phyloP scores from a whole-genome alignment of 108 stramenopile species.

The Cyclostephanos tholiformis region DNA sequence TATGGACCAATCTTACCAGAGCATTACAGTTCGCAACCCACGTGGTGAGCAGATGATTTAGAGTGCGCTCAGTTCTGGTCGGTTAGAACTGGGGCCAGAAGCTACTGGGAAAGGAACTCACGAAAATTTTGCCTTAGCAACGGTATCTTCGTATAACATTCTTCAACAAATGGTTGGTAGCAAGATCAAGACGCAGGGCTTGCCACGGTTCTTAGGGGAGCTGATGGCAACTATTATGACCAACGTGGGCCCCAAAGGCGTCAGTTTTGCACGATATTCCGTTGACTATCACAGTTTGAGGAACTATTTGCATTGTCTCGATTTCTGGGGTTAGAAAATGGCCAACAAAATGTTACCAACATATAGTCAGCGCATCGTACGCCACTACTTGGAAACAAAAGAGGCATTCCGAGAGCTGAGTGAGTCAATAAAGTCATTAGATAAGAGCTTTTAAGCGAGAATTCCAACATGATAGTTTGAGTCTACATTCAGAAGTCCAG shows the following conservation, averaged over 20 bases:
- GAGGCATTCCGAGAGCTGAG: slow-evolving; percentile 25
- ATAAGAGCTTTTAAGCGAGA: not conserved
- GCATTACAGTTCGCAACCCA: slow-evolving; percentile 73
- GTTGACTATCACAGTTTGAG: slow-evolving; percentile 84
- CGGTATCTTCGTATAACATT: slow-evolving; percentile 66
- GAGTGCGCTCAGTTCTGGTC: slow-evolving; percentile 52
- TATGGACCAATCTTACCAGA: slow-evolving; percentile 75
- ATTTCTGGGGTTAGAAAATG: slow-evolving; percentile 54
- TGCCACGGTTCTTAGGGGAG: slow-evolving; percentile 70
- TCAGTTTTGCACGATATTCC: slow-evolving; percentile 79
- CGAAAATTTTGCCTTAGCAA: slow-evolving; percentile 63
- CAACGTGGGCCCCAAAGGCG: slow-evolving; percentile 68
- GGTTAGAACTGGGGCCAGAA: slow-evolving; percentile 49
- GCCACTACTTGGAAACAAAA: slow-evolving; percentile 60
- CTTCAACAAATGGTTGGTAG: slow-evolving; percentile 64
- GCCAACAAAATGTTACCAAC: slow-evolving; percentile 53
- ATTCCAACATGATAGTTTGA: not conserved
- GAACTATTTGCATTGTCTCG: slow-evolving; percentile 72
- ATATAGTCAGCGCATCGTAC: slow-evolving; percentile 60
- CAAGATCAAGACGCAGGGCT: slow-evolving; percentile 56
- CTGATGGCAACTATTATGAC: slow-evolving; percentile 65
- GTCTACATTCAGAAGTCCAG: slow-evolving; percentile 34
- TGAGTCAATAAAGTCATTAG: slow-evolving; percentile 25
- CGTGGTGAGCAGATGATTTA: slow-evolving; percentile 67
- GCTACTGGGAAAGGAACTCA: slow-evolving; percentile 62